Conservation (phyloP, 768 basidiomycete species). For the Stropharia rugosoannulata region DNA sequence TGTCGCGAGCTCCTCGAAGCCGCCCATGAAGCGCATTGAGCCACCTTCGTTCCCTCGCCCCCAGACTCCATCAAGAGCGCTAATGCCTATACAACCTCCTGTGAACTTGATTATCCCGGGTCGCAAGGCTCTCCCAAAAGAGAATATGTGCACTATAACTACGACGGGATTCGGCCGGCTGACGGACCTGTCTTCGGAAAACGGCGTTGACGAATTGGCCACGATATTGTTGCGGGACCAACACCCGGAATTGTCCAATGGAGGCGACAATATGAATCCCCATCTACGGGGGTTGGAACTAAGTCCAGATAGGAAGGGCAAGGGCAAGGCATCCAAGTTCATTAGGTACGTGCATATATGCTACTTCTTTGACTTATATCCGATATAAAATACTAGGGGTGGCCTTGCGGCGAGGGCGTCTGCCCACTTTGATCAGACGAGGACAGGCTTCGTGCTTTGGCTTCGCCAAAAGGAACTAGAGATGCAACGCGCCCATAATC, state of each 20-base stretch:
- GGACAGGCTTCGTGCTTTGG: conserved; percentile 53
- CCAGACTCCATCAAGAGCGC: conserved; percentile 13
- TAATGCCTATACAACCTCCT: conserved; percentile 28
- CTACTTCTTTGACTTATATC: neutral
- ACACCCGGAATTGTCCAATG: conserved; percentile 31
- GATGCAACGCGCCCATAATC: conserved; percentile 32
- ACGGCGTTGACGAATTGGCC: conserved; percentile 44
- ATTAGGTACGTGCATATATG: conserved; percentile 37
- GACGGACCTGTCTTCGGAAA: conserved; percentile 45
- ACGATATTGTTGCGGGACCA: conserved; percentile 54
- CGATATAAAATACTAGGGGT: conserved; percentile 35
- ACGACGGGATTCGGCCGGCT: conserved; percentile 52
- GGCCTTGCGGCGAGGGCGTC: conserved; percentile 54
- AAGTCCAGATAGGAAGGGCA: conserved; percentile 55
- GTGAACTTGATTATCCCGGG: conserved; percentile 8
- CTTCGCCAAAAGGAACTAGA: conserved; percentile 37
- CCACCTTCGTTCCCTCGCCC: conserved; percentile 5
- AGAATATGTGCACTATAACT: conserved; percentile 46
- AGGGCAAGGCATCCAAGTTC: conserved; percentile 43
- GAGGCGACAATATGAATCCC: conserved; percentile 25
- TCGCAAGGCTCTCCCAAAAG: conserved; percentile 16
- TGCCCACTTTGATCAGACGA: conserved; percentile 38
- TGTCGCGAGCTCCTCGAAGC: neutral
- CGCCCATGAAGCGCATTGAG: conserved; percentile 4
- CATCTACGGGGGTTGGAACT: conserved; percentile 48